Evolutionary conservation across 2,329 filamentous ascomycete genomes (phyloP).

Genomic region (Lithohypha guttulata): DNA sequence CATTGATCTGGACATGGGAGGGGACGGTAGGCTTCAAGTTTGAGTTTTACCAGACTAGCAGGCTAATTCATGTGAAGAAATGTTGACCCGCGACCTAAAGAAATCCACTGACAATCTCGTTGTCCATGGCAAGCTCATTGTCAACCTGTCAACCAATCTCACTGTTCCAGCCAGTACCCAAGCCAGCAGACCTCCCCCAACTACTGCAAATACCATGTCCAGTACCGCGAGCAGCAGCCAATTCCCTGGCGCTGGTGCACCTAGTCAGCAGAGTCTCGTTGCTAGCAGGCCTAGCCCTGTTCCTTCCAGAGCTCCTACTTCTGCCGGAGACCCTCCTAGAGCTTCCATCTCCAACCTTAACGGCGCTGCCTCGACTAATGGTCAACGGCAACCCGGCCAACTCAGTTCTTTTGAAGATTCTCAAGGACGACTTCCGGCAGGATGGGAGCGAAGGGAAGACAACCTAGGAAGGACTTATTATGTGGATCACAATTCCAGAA

Average conservation of each 20-base stretch:
- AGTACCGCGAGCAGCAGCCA: conserved; percentile 10
- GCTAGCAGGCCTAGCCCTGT: conserved; percentile 23
- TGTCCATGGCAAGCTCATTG: conserved; percentile 92
- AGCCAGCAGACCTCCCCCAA: conserved; percentile 15
- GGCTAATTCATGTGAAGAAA: conserved; percentile 49
- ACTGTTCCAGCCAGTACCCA: conserved; percentile 32
- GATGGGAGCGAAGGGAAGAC: conserved; percentile 94
- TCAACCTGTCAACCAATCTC: conserved; percentile 90
- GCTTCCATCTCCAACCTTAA: conserved; percentile 26
- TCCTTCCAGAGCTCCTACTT: conserved; percentile 24
- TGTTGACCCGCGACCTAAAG: conserved; percentile 94
- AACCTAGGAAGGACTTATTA: conserved; percentile 94
- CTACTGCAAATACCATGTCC: conserved; percentile 14
- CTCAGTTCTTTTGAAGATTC: conserved; percentile 92
- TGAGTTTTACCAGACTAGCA: too few relatives aligned
- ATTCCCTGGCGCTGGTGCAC: conserved; percentile 11
- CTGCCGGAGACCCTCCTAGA: conserved; percentile 23
- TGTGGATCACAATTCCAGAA: conserved; percentile 92
- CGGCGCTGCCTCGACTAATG: conserved; percentile 29
- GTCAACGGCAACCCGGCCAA: conserved; percentile 37
- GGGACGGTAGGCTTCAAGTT: conserved; percentile 62
- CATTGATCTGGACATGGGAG: conserved; percentile 77
- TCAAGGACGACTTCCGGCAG: conserved; percentile 82
- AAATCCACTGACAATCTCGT: conserved; percentile 97
- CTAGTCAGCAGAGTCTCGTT: conserved; percentile 14